Conservation (phyloP, 768 basidiomycete species). For the Paxillus involutus region DNA sequence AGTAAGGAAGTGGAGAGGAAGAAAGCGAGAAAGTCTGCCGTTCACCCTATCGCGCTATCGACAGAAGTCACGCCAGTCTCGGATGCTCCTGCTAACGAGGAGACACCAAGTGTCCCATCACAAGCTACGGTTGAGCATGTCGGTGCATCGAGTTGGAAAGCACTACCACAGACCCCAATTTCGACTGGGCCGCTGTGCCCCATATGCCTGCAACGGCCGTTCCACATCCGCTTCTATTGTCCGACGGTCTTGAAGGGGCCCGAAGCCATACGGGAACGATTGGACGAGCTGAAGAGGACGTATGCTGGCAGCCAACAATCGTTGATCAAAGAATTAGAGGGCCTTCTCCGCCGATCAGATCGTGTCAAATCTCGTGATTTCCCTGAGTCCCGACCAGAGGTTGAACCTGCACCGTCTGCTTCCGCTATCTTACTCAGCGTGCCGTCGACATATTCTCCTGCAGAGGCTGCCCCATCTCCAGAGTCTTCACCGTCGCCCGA, state of each 20-base stretch:
- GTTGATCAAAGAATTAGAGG: constrained; percentile 44
- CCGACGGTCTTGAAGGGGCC: constrained; percentile 46
- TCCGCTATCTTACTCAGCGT: neutral
- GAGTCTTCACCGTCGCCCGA: neutral
- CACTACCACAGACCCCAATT: neutral
- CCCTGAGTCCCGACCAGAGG: constrained; percentile 6
- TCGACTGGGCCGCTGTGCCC: constrained; percentile 34
- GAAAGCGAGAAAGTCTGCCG: constrained; percentile 2
- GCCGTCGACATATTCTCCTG: neutral
- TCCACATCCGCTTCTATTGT: constrained; percentile 51
- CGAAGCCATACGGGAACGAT: constrained; percentile 42
- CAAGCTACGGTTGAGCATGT: neutral
- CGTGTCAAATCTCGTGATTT: constrained; percentile 12
- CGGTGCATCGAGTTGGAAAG: neutral
- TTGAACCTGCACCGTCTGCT: constrained; percentile 5
- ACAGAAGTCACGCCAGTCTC: neutral
- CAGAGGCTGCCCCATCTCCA: constrained; percentile 1
- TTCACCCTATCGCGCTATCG: neutral
- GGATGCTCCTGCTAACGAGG: neutral
- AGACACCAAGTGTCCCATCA: neutral
- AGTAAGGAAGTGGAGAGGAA: constrained; percentile 11
- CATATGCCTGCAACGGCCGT: constrained; percentile 43
- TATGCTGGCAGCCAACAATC: constrained; percentile 17
- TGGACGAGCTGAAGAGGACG: constrained; percentile 40
- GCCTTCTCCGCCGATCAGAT: constrained; percentile 30